phyloP scores from a whole-genome alignment of 2,329 filamentous ascomycete genomes.

The Arthrobotrys conoides region DNA sequence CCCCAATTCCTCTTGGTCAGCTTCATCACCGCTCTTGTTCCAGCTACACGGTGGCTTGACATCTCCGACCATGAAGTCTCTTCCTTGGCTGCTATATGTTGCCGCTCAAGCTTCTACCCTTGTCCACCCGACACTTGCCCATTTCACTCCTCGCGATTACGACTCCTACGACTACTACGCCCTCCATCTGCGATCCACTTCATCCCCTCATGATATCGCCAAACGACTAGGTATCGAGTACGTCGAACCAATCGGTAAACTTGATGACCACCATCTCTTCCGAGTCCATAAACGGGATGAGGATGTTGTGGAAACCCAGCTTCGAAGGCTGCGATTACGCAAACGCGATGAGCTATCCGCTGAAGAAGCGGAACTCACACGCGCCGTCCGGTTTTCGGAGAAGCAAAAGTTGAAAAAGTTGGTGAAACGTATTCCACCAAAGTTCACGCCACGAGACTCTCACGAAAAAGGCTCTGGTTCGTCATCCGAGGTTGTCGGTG shows the following conservation, averaged over 20 bases:
- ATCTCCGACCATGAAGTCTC: constrained; percentile 51
- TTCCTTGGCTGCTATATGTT: constrained; percentile 44
- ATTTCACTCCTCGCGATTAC: constrained; percentile 76
- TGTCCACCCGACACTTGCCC: constrained; percentile 59
- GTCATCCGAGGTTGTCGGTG: neutral
- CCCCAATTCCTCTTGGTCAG: constrained; percentile 1
- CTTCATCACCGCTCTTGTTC: neutral
- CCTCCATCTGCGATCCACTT: constrained; percentile 80
- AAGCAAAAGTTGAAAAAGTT: constrained; percentile 79
- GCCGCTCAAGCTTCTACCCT: constrained; percentile 46
- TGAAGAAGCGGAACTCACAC: constrained; percentile 74
- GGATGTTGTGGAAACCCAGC: constrained; percentile 73
- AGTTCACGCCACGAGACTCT: constrained; percentile 52
- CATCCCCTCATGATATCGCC: constrained; percentile 79
- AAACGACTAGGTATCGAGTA: constrained; percentile 80
- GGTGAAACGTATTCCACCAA: constrained; percentile 72
- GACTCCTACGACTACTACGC: constrained; percentile 92
- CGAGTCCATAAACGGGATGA: constrained; percentile 76
- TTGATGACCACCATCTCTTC: constrained; percentile 88
- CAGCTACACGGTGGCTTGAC: constrained; percentile 11
- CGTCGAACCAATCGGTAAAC: constrained; percentile 83
- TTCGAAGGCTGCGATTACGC: constrained; percentile 73
- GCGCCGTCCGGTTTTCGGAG: constrained; percentile 81
- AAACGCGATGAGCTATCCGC: constrained; percentile 65
- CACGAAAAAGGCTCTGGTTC: constrained; percentile 18